Base-by-base conservation (phyloP, 805 yeast genomes). In the Hanseniaspora meyeri region DNA sequence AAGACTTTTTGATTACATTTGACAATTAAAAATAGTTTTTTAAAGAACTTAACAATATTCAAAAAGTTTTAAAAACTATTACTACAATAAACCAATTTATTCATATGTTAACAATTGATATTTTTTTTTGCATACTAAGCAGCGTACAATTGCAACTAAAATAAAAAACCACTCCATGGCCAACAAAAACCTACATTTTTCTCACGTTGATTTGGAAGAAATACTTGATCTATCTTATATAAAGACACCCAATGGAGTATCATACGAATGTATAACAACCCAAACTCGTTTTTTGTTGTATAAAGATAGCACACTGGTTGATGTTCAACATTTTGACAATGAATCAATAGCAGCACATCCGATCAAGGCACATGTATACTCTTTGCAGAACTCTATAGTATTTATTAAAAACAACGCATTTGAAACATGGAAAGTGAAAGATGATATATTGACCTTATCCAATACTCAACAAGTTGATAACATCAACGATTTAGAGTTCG, bases 191-290 rank as follows among this genome's bases (percentile, higher is more conserved):
- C 12, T n/a, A 11, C 10, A 42, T 4, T 40, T 20, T 6, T 42
- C 17, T 12, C n/a, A 42, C 19, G 12, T 51, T 10, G 39, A 29
- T 10, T 20, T 51, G n/a, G 45, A 45, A 27, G 34, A 43, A 7
- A 29, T 45, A 3, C 11, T 51, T 3, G 42, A 43, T 4, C 9
- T 37, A 10, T 51, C 55, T 32, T 43, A 51, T 37, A 12, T 51
- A 19, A 31, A 19, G 14, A 43, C 48, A 11, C 16, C 31, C 1
- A 16, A 29, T 29, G 38, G 39, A 3, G 16, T 3, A 29, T 17
- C 29, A 29, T 51, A 42, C 20, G 27, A 45, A 29, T 51, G 55
- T 32, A 29, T 51, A 4, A 38, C 47, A 17, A 51, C 55, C n/a
- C 12, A 37, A 43, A 37, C 32, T 8, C 29, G 24, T 8, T 46